Conservation (phyloP, 2,329 filamentous ascomycete genomes). For the Trichophyton simii region DNA sequence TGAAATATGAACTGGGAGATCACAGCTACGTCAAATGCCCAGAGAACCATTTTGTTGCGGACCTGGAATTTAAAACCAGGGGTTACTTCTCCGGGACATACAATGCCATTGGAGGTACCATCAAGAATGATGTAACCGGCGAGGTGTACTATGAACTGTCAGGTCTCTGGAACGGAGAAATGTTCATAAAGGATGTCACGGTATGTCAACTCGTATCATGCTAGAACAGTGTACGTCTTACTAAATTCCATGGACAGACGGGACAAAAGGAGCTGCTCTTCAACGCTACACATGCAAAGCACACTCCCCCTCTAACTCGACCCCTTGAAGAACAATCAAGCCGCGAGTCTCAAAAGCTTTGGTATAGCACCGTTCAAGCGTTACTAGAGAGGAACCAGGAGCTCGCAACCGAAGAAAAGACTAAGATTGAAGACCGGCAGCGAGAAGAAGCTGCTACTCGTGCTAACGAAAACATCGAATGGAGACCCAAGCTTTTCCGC, state of each 20-base stretch:
- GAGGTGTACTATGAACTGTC: conserved; percentile 84
- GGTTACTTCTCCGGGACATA: conserved; percentile 95
- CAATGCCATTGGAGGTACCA: conserved; percentile 83
- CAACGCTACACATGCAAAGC: conserved; percentile 66
- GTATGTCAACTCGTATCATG: conserved; percentile 38
- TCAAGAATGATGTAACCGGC: conserved; percentile 77
- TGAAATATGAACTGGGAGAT: conserved; percentile 98
- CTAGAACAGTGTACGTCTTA: neutral
- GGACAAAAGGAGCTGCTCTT: conserved; percentile 84
- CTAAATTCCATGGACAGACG: conserved; percentile 43
- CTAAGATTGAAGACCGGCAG: conserved; percentile 87
- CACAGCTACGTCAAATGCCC: conserved; percentile 88
- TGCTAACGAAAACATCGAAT: conserved; percentile 66
- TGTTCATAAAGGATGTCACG: conserved; percentile 74
- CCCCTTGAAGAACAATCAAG: conserved; percentile 78
- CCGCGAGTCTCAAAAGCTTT: conserved; percentile 78
- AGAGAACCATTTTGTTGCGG: conserved; percentile 71
- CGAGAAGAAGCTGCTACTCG: conserved; percentile 75
- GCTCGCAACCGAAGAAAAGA: conserved; percentile 85
- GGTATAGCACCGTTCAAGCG: conserved; percentile 68
- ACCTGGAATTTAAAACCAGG: conserved; percentile 97
- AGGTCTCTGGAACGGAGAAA: conserved; percentile 87
- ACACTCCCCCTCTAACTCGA: conserved; percentile 58
- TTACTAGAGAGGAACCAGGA: conserved; percentile 78
- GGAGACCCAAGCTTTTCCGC: conserved; percentile 79